A percentile compares a stretch with the other conserved stretches of the same genome.
Evolutionary conservation across 2,329 filamentous ascomycete genomes (phyloP).

Genomic region (Geosmithia flava): DNA sequence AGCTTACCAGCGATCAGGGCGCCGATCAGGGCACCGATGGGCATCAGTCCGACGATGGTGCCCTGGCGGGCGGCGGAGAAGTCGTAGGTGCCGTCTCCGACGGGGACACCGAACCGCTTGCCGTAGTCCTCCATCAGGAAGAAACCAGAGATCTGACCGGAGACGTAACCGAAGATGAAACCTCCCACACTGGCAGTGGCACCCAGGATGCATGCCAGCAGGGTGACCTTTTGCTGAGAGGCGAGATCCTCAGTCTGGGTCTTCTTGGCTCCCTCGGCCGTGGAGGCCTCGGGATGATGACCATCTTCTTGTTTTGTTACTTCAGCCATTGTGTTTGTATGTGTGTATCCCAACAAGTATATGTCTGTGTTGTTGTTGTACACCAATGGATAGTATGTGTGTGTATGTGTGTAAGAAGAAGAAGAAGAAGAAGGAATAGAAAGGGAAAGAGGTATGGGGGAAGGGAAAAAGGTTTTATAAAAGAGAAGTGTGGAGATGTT

Average conservation of each 20-base stretch:
- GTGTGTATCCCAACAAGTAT: not conserved
- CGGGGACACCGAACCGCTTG: slow-evolving; percentile 35
- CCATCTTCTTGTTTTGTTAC: not conserved
- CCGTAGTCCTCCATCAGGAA: slow-evolving; percentile 46
- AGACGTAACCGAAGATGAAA: slow-evolving; percentile 46
- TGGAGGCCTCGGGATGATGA: not conserved
- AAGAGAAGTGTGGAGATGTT: too few relatives aligned
- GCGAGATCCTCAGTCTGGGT: not conserved
- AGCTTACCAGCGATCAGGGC: slow-evolving; percentile 46
- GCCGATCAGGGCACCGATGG: slow-evolving; percentile 46
- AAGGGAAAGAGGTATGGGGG: not conserved
- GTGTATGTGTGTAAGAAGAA: not conserved
- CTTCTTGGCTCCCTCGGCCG: not conserved
- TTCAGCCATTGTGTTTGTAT: not conserved
- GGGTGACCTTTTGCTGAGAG: slow-evolving; percentile 18
- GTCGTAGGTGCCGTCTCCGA: slow-evolving; percentile 21
- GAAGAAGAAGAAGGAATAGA: not conserved
- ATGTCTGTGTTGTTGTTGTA: not conserved
- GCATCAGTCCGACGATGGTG: slow-evolving; percentile 50
- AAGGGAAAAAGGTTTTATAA: not conserved
- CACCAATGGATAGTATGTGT: too few relatives aligned
- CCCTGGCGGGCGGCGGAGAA: slow-evolving; percentile 51
- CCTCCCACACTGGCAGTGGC: slow-evolving; percentile 40
- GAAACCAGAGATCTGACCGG: slow-evolving; percentile 50
- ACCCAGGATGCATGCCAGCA: slow-evolving; percentile 33